These are phyloP conservation scores for Hirschfeldia incana DNA, from an alignment of 345 rosid species.

Conservation along the genomic window DNA sequence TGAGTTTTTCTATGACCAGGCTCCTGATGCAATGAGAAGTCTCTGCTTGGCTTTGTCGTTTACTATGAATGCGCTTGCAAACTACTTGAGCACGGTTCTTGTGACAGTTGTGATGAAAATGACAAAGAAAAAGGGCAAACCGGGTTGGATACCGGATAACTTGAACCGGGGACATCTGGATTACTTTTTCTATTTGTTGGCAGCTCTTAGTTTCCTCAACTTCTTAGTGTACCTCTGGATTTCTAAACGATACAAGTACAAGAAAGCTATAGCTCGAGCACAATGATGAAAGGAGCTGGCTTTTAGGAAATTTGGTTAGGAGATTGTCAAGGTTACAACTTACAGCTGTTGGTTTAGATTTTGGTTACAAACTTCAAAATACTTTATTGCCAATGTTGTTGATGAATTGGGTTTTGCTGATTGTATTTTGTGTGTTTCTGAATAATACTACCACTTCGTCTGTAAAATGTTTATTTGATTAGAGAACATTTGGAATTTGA, in stretches of 20 bases:
- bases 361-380: too few relatives aligned
- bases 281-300: conserved; percentile 25
- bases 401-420: too few relatives aligned
- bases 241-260: conserved; percentile 69
- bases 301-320: neutral
- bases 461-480: too few relatives aligned
- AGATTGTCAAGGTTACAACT: too few relatives aligned
- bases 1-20: conserved; percentile 53
- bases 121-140: conserved; percentile 46
- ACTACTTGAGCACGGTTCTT: conserved; percentile 48
- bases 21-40: conserved; percentile 60
- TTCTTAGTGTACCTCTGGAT: conserved; percentile 73
- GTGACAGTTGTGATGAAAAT: conserved; percentile 42
- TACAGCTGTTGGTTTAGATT: too few relatives aligned
- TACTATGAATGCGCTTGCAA: conserved; percentile 49
- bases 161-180: conserved; percentile 49
- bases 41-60: conserved; percentile 50
- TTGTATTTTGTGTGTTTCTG: too few relatives aligned
- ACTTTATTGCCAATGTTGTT: too few relatives aligned
- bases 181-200: conserved; percentile 64
- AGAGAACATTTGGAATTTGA: too few relatives aligned
- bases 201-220: conserved; percentile 70
- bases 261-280: conserved; percentile 55
- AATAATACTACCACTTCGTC: too few relatives aligned
- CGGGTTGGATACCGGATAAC: conserved; percentile 57